Conservation (phyloP, 1,139 yeast species). For the Yamadazyma friedrichii region DNA sequence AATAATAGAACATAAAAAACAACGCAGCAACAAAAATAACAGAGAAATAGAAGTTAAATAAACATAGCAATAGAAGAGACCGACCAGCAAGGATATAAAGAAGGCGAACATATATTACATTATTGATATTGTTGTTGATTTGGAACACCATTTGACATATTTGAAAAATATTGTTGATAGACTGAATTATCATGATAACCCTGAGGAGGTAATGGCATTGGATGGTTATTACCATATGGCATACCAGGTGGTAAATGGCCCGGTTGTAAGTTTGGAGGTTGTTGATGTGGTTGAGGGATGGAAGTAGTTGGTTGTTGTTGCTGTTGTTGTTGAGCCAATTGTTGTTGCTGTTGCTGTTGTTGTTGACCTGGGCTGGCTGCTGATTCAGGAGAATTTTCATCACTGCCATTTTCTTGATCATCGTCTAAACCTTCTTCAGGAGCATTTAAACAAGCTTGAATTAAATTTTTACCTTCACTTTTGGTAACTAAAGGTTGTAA, state of each 20-base stretch:
- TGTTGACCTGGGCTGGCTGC: slow-evolving; percentile 35
- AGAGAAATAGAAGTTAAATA: too few relatives aligned
- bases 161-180: slow-evolving; percentile 60
- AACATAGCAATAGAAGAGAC: too few relatives aligned
- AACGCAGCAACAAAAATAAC: too few relatives aligned
- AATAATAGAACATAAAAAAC: too few relatives aligned
- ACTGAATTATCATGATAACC: slow-evolving; percentile 39
- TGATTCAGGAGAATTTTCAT: slow-evolving; percentile 41
- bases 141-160: slow-evolving; percentile 48
- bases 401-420: slow-evolving; percentile 64
- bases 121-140: slow-evolving; percentile 44
- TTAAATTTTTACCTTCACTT: slow-evolving; percentile 93
- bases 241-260: slow-evolving; percentile 49
- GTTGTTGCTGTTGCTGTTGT: slow-evolving; percentile 28
- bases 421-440: slow-evolving; percentile 71
- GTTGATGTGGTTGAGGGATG: slow-evolving; percentile 22
- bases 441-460: slow-evolving; percentile 95
- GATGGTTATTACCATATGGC: slow-evolving; percentile 36
- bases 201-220: slow-evolving; percentile 35
- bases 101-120: slow-evolving; percentile 10
- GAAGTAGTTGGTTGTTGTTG: slow-evolving; percentile 25
- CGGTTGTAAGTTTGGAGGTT: slow-evolving; percentile 39
- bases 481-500: slow-evolving; percentile 96
- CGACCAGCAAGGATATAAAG: not conserved
- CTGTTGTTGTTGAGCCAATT: slow-evolving; percentile 30